Evolutionary conservation across 1,284 basidiomycete species (phyloP), one percentile per base, ranked within the genome.

Genomic region (Boletellus deceptivus): DNA sequence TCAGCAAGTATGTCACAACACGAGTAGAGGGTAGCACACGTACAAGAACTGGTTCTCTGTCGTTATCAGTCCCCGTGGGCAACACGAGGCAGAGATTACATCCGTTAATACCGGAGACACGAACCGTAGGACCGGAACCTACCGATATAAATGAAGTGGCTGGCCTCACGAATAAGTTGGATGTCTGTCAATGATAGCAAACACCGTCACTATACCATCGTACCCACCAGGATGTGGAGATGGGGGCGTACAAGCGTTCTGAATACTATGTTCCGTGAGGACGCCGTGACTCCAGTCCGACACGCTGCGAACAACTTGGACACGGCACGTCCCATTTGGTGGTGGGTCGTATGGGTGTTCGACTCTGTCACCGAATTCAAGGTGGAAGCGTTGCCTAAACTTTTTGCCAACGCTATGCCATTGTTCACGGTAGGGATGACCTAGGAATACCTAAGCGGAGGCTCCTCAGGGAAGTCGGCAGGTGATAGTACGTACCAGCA

Each of bases 1-100:
- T 69, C 43, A 64, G 49, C 27, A 49, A 14, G 20, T 36, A 3
- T 44, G 42, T 34, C 36, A 22, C 48, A 16, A 18, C 16, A 16
- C 7, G 13, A 5, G 45, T 9, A 39, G 34, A 13, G n/a, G 24
- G 17, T 16, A 36, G 44, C 25, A 13, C 16, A 76, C 89, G 70
- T 59, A 93, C 89, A 93, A 96, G 75, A 95, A 96, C 67, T 96
- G 93, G 62, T 97, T 96, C 72, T 96, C 91, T 88, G 59, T 43
- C 4, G 42, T 36, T 9, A 55, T 38, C 50, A 49, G 29, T 14
- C 8, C 39, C 39, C 52, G 45, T 22, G 20, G 25, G 17, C 52
- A 48, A 37, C 62, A 52, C 40, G 51, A 58, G 48, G 47, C 40
- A 46, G 10, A 14, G 6, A 55, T 55, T 33, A 36, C 44, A 43